Evolutionary conservation across 306 rosid genomes (phyloP).

Genomic region (Vigna hirtella): DNA sequence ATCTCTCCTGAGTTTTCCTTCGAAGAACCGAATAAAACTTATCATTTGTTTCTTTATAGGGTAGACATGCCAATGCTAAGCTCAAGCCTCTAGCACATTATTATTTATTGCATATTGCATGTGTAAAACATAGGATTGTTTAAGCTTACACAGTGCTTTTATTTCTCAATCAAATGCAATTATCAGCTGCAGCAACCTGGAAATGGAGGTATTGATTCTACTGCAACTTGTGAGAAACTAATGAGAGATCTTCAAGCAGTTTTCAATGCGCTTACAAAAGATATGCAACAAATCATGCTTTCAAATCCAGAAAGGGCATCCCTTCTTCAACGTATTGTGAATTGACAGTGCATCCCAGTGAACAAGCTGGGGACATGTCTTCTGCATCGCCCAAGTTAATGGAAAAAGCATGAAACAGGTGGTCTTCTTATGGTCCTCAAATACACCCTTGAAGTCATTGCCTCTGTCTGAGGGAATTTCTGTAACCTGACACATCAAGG

Average conservation of each 20-base stretch:
- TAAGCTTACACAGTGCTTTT: slow-evolving; percentile 31
- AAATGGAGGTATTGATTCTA: slow-evolving; percentile 54
- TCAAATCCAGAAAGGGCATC: slow-evolving; percentile 80
- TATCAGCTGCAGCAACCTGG: slow-evolving; percentile 74
- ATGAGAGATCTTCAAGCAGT: slow-evolving; percentile 67
- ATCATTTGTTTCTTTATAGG: neutral
- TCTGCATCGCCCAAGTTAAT: neutral
- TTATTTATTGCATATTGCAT: slow-evolving; percentile 22
- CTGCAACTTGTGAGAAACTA: slow-evolving; percentile 60
- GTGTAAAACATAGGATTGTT: neutral
- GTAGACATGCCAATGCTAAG: slow-evolving; percentile 10
- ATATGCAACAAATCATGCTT: slow-evolving; percentile 85
- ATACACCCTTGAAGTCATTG: slow-evolving; percentile 38
- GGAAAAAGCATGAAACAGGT: slow-evolving; percentile 44
- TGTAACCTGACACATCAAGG: slow-evolving; percentile 17
- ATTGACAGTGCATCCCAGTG: slow-evolving; percentile 48
- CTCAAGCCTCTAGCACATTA: neutral
- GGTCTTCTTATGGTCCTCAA: slow-evolving; percentile 46
- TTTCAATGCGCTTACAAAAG: slow-evolving; percentile 77
- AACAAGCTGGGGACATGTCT: slow-evolving; percentile 49
- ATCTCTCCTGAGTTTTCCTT: too few relatives aligned
- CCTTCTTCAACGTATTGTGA: slow-evolving; percentile 63
- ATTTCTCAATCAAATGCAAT: slow-evolving; percentile 42
- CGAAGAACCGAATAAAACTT: neutral
- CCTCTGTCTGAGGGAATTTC: slow-evolving; percentile 42